phyloP scores from a whole-genome alignment of 2,329 filamentous ascomycete genomes.

The Aspergillus fumigatiaffinis region DNA sequence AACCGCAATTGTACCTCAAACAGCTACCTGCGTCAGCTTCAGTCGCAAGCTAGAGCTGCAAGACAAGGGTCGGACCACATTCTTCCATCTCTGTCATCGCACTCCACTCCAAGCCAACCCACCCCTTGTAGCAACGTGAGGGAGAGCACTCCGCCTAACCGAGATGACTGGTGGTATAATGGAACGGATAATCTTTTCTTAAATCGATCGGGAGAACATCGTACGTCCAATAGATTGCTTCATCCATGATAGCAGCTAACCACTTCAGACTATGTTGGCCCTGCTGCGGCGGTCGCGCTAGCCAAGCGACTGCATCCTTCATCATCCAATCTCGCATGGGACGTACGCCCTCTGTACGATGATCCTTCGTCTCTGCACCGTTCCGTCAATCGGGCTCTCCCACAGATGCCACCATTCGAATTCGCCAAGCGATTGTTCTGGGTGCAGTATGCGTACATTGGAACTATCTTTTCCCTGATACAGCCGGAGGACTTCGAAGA shows the following conservation, averaged over 20 bases:
- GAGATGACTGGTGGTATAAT: conserved; percentile 40
- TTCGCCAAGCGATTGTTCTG: conserved; percentile 50
- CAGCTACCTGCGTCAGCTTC: conserved; percentile 33
- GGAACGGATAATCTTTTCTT: conserved; percentile 33
- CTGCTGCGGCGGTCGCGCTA: conserved; percentile 32
- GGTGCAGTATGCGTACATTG: conserved; percentile 54
- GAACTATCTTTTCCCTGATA: conserved; percentile 55
- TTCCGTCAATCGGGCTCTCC: conserved; percentile 22
- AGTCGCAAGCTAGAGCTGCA: conserved; percentile 23
- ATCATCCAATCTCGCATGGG: conserved; percentile 33
- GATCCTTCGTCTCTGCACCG: conserved; percentile 30
- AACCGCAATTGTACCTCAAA: neutral
- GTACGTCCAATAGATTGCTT: conserved; percentile 13
- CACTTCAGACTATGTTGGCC: conserved; percentile 29
- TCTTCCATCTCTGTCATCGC: neutral
- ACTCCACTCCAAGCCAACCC: conserved; percentile 12
- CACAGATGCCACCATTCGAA: conserved; percentile 48
- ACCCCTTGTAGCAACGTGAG: conserved; percentile 13
- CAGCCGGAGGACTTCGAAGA: conserved; percentile 47
- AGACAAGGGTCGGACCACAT: conserved; percentile 12
- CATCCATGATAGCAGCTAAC: neutral
- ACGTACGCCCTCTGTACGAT: conserved; percentile 33
- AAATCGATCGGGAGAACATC: conserved; percentile 34
- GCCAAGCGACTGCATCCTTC: conserved; percentile 33
- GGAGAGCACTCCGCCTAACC: conserved; percentile 22